phyloP scores from a whole-genome alignment of 495 filamentous ascomycete species.

The Talaromyces adpressus region DNA sequence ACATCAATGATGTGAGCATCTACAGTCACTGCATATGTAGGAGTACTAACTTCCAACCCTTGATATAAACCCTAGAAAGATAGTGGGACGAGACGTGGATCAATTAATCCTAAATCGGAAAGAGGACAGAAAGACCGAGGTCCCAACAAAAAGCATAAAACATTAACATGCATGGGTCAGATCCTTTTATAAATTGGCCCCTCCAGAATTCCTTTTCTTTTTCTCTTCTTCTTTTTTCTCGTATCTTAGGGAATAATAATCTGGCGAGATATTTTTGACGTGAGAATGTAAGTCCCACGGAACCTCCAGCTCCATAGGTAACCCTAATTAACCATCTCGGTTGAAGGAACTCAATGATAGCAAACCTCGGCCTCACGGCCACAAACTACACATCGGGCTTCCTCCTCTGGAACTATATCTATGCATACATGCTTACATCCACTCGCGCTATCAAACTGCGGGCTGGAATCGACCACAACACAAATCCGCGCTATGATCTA shows the following conservation, averaged over 20 bases:
- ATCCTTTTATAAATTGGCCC: background rate
- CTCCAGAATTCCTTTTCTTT: background rate
- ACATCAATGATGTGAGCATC: too few relatives aligned
- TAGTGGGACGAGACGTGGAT: too few relatives aligned
- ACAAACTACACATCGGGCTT: constrained; percentile 32
- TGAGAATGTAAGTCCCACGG: background rate
- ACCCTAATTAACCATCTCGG: background rate
- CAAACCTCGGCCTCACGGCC: constrained; percentile 19
- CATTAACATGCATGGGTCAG: background rate
- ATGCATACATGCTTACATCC: constrained; percentile 37
- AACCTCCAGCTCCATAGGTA: background rate
- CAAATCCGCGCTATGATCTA: constrained; percentile 37
- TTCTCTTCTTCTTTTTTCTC: background rate
- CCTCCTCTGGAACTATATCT: constrained; percentile 39
- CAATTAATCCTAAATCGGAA: background rate
- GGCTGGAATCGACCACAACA: constrained; percentile 43
- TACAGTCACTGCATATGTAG: too few relatives aligned
- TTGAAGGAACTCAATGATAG: constrained; percentile 12
- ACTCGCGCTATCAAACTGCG: constrained; percentile 34
- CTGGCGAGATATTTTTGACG: background rate
- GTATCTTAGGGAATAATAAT: too few relatives aligned
- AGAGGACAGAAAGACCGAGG: background rate
- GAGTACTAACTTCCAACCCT: too few relatives aligned
- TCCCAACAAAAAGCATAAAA: background rate
- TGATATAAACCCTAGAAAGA: too few relatives aligned